Conservation (phyloP, 768 basidiomycete species). For the Boletus reticuloceps region DNA sequence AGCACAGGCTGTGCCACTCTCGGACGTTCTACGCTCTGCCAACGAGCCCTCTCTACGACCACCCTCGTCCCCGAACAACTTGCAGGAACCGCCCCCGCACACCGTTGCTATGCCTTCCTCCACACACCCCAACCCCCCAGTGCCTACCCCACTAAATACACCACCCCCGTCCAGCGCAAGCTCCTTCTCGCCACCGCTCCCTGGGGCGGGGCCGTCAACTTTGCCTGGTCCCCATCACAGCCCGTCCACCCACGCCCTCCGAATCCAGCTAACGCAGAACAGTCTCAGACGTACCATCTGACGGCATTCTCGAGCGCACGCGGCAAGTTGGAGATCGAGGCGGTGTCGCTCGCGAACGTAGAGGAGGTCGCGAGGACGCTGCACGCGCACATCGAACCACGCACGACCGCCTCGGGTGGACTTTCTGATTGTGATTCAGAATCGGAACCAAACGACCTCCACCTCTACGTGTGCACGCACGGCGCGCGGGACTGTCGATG, state of each 20-base stretch:
- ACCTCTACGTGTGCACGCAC: slow-evolving; percentile 78
- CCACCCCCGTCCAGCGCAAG: slow-evolving; percentile 49
- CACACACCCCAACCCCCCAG: slow-evolving; percentile 49
- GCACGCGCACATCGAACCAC: slow-evolving; percentile 30
- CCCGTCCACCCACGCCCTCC: slow-evolving; percentile 7
- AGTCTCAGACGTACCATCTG: slow-evolving; percentile 32
- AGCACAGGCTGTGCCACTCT: not conserved
- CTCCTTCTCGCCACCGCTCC: slow-evolving; percentile 43
- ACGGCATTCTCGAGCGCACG: slow-evolving; percentile 51
- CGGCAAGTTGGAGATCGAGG: slow-evolving; percentile 49
- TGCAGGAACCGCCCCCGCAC: slow-evolving; percentile 51
- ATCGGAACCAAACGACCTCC: slow-evolving; percentile 23
- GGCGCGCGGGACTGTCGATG: slow-evolving; percentile 78
- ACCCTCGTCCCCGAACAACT: slow-evolving; percentile 25
- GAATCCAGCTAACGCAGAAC: not conserved
- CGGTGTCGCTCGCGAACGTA: slow-evolving; percentile 47
- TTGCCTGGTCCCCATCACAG: slow-evolving; percentile 47
- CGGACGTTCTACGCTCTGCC: not conserved
- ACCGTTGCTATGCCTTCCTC: slow-evolving; percentile 55
- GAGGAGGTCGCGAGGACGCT: slow-evolving; percentile 42
- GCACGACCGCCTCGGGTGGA: slow-evolving; percentile 22
- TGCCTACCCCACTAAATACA: slow-evolving; percentile 44
- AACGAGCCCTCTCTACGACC: slow-evolving; percentile 9
- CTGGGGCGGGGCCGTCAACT: slow-evolving; percentile 60
- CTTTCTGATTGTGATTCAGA: not conserved